Base-by-base conservation (phyloP, 2,329 filamentous ascomycete species). In the Ophiostoma montium region DNA sequence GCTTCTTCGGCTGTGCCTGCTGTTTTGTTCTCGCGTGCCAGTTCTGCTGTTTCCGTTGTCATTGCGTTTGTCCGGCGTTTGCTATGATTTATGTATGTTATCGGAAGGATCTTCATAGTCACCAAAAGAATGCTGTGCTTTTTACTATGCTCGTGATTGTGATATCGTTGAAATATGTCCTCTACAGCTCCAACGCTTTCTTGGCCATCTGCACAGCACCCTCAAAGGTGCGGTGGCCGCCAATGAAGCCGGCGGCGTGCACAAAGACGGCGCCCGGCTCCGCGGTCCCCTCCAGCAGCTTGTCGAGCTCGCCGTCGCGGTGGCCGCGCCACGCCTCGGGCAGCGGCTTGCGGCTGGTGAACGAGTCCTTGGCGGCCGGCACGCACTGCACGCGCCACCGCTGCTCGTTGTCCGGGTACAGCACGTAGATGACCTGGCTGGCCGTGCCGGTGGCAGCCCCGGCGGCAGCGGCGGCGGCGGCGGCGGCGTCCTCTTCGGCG, bases 371-470 rank as follows among this genome's bases (percentile, higher is more conserved):
- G 63, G 78, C 77, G 51, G 85, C 80, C 44, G 87, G 85, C n/a
- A 96, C 92, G 54, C 84, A 82, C 67, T 95, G 88, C 53, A 98
- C 84, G 51, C 92, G 80, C 92, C 92, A 96, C 68, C 92, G 94
- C 60, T 83, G 74, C 55, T 77, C 83, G 42, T 80, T 76, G 41
- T 75, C 72, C 27, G 80, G 76, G 60, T 78, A 86, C 70, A 98
- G 90, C 0, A 88, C 84, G 67, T 96, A 96, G 23, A 96, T 71
- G 13, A 95, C 89, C 61, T 95, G 96, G 46, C 89, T 72, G 23
- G 31, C 30, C 4, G 90, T 80, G 57, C 78, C 76, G n/a, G n/a
- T n/a, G n/a, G n/a, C n/a, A n/a, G n/a, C n/a, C n/a, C n/a, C n/a
- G n/a, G n/a, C n/a, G n/a, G n/a, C n/a, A n/a, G n/a, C n/a, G n/a